Percentiles rank a stretch among this genome's conserved stretches.
These are phyloP conservation scores for Pyrus communis DNA, from an alignment of 306 rosid genomes.

Conservation along the genomic window DNA sequence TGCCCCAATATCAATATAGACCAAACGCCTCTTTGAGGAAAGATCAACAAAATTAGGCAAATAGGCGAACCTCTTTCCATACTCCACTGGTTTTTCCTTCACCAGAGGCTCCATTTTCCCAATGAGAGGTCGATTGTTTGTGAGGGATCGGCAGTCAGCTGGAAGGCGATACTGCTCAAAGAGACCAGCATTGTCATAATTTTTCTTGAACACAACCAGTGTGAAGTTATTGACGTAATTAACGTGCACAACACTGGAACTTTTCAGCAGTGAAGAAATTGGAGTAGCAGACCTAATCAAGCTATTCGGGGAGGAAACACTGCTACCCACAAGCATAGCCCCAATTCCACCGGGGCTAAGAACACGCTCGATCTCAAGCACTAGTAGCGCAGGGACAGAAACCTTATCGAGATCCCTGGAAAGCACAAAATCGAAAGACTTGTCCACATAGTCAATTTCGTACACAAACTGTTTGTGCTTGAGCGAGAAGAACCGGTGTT, in stretches of 20 bases:
- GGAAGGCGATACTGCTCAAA: conserved; percentile 40
- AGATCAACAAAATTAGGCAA: conserved; percentile 54
- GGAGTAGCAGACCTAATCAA: conserved; percentile 70
- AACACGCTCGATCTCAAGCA: conserved; percentile 79
- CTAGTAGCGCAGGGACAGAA: conserved; percentile 61
- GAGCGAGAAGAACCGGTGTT: conserved; percentile 38
- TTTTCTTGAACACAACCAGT: conserved; percentile 70
- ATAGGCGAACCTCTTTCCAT: conserved; percentile 27
- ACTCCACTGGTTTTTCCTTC: conserved; percentile 24
- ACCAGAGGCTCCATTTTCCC: conserved; percentile 58
- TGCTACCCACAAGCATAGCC: conserved; percentile 40
- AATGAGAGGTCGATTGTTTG: conserved; percentile 40
- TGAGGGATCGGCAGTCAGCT: conserved; percentile 48
- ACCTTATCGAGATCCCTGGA: conserved; percentile 55
- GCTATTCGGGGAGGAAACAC: conserved; percentile 32
- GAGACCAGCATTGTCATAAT: conserved; percentile 25
- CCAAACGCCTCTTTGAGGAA: conserved; percentile 42
- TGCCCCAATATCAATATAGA: conserved; percentile 66
- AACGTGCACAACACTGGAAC: conserved; percentile 63
- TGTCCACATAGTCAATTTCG: conserved; percentile 36
- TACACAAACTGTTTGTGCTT: conserved; percentile 32
- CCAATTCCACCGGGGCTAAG: conserved; percentile 85
- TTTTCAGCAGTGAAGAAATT: conserved; percentile 56
- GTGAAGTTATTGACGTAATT: conserved; percentile 32
- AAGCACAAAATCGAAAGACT: conserved; percentile 66